Evolutionary conservation across 768 basidiomycete genomes (phyloP).

Genomic region (Erythrobasidium yunnanense): DNA sequence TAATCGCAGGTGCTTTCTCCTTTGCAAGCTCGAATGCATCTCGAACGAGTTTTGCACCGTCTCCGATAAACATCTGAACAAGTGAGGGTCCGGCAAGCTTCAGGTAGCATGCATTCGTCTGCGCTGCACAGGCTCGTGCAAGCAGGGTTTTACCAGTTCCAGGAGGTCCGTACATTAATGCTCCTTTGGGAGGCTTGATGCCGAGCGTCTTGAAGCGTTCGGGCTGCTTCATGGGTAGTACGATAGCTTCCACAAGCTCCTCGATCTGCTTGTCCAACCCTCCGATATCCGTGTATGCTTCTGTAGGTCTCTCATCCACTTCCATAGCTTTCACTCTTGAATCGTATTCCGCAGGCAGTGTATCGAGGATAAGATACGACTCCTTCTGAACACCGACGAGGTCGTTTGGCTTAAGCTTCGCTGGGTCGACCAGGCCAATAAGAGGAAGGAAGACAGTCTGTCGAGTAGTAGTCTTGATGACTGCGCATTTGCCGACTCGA

Average conservation of each 20-base stretch:
- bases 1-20: constrained; percentile 94
- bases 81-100: constrained; percentile 95
- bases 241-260: constrained; percentile 94
- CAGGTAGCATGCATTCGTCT: constrained; percentile 94
- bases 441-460: constrained; percentile 95
- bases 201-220: constrained; percentile 98
- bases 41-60: constrained; percentile 95
- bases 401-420: constrained; percentile 77
- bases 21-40: constrained; percentile 97
- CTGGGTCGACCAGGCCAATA: constrained; percentile 90
- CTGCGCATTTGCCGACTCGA: constrained; percentile 94
- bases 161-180: constrained; percentile 96
- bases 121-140: constrained; percentile 93
- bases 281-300: constrained; percentile 93
- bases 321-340: constrained; percentile 99
- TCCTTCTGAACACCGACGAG: constrained; percentile 99
- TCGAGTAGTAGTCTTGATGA: constrained; percentile 96
- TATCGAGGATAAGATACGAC: constrained; percentile 92
- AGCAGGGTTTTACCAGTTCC: constrained; percentile 98
- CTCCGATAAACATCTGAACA: constrained; percentile 99
- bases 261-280: constrained; percentile 99
- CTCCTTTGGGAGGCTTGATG: constrained; percentile 94
- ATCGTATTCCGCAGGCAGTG: constrained; percentile 90
- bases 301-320: constrained; percentile 94
- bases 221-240: constrained; percentile 94